These are phyloP conservation scores for Penicillium sp. DNA, from an alignment of 2,329 filamentous ascomycete genomes.

Conservation along the genomic window DNA sequence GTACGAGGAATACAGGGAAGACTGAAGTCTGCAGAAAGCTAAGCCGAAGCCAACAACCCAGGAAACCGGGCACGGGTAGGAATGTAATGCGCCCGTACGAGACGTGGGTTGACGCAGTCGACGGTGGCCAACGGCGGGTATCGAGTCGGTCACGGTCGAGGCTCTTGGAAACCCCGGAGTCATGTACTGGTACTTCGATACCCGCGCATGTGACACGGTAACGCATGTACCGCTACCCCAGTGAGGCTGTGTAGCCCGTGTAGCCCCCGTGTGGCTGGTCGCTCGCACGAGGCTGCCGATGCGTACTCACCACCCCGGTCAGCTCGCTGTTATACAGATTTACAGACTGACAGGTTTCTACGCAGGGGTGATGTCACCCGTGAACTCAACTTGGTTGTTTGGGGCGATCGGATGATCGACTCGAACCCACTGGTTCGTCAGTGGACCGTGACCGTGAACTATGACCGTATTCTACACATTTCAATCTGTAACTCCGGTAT, in stretches of 20 bases:
- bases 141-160: conserved; percentile 20
- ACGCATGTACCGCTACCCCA: conserved; percentile 13
- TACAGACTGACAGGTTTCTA: background rate
- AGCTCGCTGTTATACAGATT: background rate
- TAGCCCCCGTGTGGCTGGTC: conserved; percentile 21
- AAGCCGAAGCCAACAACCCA: background rate
- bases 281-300: conserved; percentile 14
- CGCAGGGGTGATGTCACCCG: conserved; percentile 5
- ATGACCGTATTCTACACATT: background rate
- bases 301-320: too few relatives aligned
- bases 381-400: background rate
- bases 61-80: conserved; percentile 10
- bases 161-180: conserved; percentile 18
- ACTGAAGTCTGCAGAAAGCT: background rate
- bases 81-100: background rate
- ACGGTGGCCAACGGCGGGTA: conserved; percentile 6
- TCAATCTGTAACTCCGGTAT: too few relatives aligned
- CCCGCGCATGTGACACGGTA: rapidly evolving
- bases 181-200: conserved; percentile 12
- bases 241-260: conserved; percentile 27
- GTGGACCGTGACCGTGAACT: background rate
- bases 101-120: background rate
- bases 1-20: background rate
- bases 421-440: background rate
- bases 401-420: background rate